These are phyloP conservation scores for Verticillium tricorpus DNA, from an alignment of 2,329 filamentous ascomycete species.

Conservation along the genomic window DNA sequence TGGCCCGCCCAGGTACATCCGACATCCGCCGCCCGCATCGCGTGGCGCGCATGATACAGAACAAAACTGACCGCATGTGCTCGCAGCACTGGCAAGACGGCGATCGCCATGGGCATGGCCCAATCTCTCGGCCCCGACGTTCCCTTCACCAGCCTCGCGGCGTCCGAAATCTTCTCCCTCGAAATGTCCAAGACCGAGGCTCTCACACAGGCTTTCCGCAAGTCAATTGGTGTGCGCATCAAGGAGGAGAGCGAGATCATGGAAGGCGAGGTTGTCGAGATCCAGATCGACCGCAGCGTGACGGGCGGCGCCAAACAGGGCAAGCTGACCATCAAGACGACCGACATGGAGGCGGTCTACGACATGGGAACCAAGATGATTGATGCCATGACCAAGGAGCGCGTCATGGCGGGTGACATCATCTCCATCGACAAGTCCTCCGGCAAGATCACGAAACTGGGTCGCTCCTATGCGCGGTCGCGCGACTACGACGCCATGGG, in stretches of 20 bases:
- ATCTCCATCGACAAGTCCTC: conserved; percentile 98
- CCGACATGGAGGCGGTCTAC: conserved; percentile 99
- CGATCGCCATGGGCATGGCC: conserved; percentile 98
- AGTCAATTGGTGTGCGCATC: conserved; percentile 96
- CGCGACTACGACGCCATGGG: conserved; percentile 99
- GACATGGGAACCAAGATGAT: conserved; percentile 99
- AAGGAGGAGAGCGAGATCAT: conserved; percentile 99
- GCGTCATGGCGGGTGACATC: conserved; percentile 96
- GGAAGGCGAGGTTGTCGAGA: conserved; percentile 97
- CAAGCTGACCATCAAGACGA: conserved; percentile 98
- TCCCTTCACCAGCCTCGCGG: conserved; percentile 92
- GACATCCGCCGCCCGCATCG: conserved; percentile 14
- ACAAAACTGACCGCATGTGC: neutral
- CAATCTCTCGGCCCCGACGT: conserved; percentile 92
- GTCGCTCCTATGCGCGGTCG: conserved; percentile 88
- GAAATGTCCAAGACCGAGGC: conserved; percentile 99
- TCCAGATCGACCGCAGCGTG: conserved; percentile 95
- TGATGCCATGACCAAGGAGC: conserved; percentile 98
- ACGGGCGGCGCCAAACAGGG: conserved; percentile 97
- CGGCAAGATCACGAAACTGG: conserved; percentile 95
- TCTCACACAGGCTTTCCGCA: conserved; percentile 96
- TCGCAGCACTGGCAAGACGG: conserved; percentile 88
- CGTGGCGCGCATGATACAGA: neutral
- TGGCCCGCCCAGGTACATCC: conserved; percentile 71
- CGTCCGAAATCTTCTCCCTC: conserved; percentile 95